phyloP scores from a whole-genome alignment of 1,284 basidiomycete genomes.

The Heterobasidion occidentale region DNA sequence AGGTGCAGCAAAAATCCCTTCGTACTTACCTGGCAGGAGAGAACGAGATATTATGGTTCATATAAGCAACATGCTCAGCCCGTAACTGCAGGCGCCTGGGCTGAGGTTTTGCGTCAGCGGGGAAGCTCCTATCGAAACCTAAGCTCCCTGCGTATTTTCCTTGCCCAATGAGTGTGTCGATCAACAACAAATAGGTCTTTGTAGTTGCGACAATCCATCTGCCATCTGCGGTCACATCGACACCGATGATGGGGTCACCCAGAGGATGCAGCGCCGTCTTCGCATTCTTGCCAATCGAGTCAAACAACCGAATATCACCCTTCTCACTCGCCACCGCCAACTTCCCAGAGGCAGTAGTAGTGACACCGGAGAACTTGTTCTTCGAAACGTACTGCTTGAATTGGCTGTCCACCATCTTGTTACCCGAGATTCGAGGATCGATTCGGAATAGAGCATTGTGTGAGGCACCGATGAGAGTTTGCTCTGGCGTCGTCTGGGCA shows the following conservation, averaged over 20 bases:
- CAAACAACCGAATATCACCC: slow-evolving; percentile 94
- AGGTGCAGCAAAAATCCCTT: not conserved
- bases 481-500: slow-evolving; percentile 87
- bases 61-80: slow-evolving; percentile 91
- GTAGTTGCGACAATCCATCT: slow-evolving; percentile 96
- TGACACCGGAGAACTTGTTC: slow-evolving; percentile 91
- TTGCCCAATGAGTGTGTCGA: slow-evolving; percentile 92
- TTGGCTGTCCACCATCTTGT: slow-evolving; percentile 90
- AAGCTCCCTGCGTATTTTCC: slow-evolving; percentile 82
- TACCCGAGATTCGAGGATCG: slow-evolving; percentile 88
- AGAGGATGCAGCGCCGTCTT: slow-evolving; percentile 97
- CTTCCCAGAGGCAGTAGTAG: slow-evolving; percentile 83
- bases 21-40: slow-evolving; percentile 76
- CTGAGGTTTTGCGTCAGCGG: slow-evolving; percentile 88
- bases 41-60: slow-evolving; percentile 85
- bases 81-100: slow-evolving; percentile 86
- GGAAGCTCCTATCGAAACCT: slow-evolving; percentile 95
- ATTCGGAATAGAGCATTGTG: slow-evolving; percentile 96
- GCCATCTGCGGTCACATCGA: slow-evolving; percentile 93
- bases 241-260: slow-evolving; percentile 91
- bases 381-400: slow-evolving; percentile 96
- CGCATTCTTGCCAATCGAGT: slow-evolving; percentile 96
- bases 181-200: slow-evolving; percentile 89
- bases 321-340: slow-evolving; percentile 94
- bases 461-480: slow-evolving; percentile 90